Base-by-base conservation (phyloP, 805 yeast species). In the Kluyveromyces lactis region DNA sequence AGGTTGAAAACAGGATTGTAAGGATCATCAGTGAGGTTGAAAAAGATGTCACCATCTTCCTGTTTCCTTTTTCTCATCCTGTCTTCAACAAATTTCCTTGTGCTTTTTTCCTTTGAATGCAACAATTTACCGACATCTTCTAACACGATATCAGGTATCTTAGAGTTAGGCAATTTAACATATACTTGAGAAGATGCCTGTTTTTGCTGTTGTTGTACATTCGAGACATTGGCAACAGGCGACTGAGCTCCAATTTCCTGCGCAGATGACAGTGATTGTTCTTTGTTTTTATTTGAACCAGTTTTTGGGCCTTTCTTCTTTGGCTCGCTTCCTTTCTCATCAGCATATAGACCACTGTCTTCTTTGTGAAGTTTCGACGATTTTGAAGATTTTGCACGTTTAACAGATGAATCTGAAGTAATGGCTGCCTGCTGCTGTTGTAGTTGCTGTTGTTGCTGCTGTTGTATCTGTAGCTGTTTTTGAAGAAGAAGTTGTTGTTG, bases 61-160 rank as follows among this genome's bases (percentile, higher is more conserved):
- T 76, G 55, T 41, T 77, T 75, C 31, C 94, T 68, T 46, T 82
- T 81, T 37, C 75, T 76, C 60, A 90, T 69, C 57, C 86, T 84
- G 49, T 86, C 95, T 46, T 79, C 75, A 36, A 92, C 95, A n/a
- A 86, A 94, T 41, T 79, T 74, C 45, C 79, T 79, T 45, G 89
- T 80, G 5, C 85, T 81, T 41, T 72, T 79, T 44, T 86, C 81
- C 61, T 86, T 86, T 46, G 80, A 89, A 35, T 75, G 69, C 36
- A 84, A 63, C 17, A 86, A 78, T 33, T 77, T 72, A 40, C 83
- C 84, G 9, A 87, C 89, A 4, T 95, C 85, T 18, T 83, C 80
- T 44, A 90, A 68, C 34, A 86, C 95, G 72, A 89, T 72, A 60
- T 90, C 97, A 12, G 97, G 97, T 46, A 90, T 84, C 61, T 86